Percentiles rank a stretch among this genome's conserved stretches.
Evolutionary conservation across 257 asterid species (phyloP).

Genomic region (Misopates orontium): DNA sequence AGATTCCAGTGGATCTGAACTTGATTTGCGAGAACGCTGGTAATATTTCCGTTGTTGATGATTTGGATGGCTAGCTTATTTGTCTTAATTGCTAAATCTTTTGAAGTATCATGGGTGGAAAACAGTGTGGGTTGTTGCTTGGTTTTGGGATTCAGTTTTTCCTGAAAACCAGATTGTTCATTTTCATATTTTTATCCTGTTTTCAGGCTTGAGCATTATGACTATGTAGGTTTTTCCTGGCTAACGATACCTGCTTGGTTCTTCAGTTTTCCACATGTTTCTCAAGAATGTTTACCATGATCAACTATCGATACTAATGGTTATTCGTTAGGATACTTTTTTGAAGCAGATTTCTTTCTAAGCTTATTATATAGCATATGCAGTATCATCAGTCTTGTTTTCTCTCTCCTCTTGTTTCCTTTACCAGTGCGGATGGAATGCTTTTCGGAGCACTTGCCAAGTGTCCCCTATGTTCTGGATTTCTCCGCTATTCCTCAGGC

Average conservation of each 20-base stretch:
- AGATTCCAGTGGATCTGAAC: conserved; percentile 83
- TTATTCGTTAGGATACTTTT: conserved; percentile 4
- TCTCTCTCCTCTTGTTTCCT: conserved; percentile 4
- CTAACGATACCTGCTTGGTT: neutral
- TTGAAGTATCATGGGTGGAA: conserved; percentile 4
- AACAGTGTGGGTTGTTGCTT: conserved; percentile 14
- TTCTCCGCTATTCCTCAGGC: conserved; percentile 71
- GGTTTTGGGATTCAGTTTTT: neutral
- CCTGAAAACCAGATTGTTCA: neutral
- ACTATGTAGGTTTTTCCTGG: conserved; percentile 9
- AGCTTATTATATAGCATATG: conserved; percentile 9
- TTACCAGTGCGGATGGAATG: conserved; percentile 94
- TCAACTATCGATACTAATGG: neutral
- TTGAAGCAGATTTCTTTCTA: neutral
- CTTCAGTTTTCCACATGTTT: neutral
- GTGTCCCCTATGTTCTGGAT: conserved; percentile 82
- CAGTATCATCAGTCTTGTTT: conserved; percentile 21
- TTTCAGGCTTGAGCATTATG: neutral
- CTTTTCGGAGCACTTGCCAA: conserved; percentile 77
- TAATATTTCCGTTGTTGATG: conserved; percentile 27
- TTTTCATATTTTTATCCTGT: neutral
- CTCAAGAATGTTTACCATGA: too few species aligned
- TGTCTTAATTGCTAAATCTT: neutral
- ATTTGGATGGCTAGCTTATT: neutral
- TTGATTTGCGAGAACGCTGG: conserved; percentile 85